Evolutionary conservation across 208 protist genomes (phyloP).

Genomic region (Eutreptiella sp.): DNA sequence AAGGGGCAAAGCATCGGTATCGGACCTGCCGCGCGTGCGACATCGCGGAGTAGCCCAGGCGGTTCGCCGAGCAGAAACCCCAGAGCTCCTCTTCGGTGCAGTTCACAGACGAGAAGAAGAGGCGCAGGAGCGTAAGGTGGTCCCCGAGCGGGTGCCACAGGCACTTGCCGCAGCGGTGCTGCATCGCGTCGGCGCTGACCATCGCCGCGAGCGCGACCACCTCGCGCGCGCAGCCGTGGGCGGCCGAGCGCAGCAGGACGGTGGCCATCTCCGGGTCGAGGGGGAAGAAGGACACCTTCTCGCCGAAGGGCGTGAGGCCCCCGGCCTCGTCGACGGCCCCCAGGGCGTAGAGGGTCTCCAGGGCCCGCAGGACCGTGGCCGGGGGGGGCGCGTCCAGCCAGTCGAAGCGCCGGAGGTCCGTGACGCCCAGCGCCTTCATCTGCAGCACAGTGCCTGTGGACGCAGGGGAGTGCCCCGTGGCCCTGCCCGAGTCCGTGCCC

Average conservation of each 20-base stretch:
- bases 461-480: too few species aligned
- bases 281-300: constrained; percentile 95
- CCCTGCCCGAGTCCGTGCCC: too few species aligned
- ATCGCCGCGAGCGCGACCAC: constrained; percentile 88
- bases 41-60: too few species aligned
- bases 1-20: too few species aligned
- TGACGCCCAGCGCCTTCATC: constrained; percentile 93
- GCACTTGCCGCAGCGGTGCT: too few species aligned
- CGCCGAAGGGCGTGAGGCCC: constrained; percentile 87
- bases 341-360: constrained; percentile 93
- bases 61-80: too few species aligned
- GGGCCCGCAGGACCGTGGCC: constrained; percentile 61
- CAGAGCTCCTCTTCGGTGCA: too few species aligned
- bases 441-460: constrained; percentile 83
- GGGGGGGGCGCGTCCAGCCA: constrained; percentile 92
- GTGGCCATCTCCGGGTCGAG: constrained; percentile 92
- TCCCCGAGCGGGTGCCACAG: constrained; percentile 88
- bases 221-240: constrained; percentile 73
- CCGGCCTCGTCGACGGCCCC: constrained; percentile 92
- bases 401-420: constrained; percentile 93
- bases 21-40: too few species aligned
- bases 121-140: constrained; percentile 98
- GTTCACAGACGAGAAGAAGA: too few species aligned
- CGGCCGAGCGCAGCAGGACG: constrained; percentile 78
- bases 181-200: constrained; percentile 87